Percentiles rank a stretch among this genome's conserved stretches.
Conservation (phyloP, 805 yeast genomes). For the Clavispora fructus region DNA sequence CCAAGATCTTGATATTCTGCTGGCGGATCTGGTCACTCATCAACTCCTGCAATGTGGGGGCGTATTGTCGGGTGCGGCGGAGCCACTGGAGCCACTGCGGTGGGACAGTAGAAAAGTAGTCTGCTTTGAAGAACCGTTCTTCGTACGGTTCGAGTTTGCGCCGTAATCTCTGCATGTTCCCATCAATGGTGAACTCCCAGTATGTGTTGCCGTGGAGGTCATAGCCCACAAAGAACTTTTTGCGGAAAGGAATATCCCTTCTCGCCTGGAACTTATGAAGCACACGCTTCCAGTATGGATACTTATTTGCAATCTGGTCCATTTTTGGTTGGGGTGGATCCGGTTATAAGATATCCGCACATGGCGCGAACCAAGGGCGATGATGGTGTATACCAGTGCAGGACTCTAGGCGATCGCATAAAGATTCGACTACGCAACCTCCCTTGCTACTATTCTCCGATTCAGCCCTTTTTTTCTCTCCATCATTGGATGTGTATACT, state of each 20-base stretch:
- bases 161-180: constrained; percentile 49
- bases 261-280: constrained; percentile 57
- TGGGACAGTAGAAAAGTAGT: constrained; percentile 54
- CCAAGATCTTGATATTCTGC: constrained; percentile 45
- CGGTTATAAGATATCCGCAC: neutral
- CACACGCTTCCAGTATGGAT: constrained; percentile 46
- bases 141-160: constrained; percentile 57
- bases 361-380: neutral
- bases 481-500: neutral
- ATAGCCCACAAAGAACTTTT: constrained; percentile 65
- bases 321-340: constrained; percentile 17
- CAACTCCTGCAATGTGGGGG: constrained; percentile 64
- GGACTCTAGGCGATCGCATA: neutral
- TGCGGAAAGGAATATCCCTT: constrained; percentile 62
- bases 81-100: constrained; percentile 85
- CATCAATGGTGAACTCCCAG: constrained; percentile 70
- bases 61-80: constrained; percentile 50
- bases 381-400: neutral
- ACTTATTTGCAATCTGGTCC: constrained; percentile 47
- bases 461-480: neutral
- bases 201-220: constrained; percentile 81
- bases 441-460: too few species aligned
- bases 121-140: constrained; percentile 45
- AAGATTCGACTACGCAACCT: too few species aligned
- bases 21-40: constrained; percentile 53